Evolutionary conservation across 495 filamentous ascomycete species (phyloP).

Genomic region (Tuber brumale): DNA sequence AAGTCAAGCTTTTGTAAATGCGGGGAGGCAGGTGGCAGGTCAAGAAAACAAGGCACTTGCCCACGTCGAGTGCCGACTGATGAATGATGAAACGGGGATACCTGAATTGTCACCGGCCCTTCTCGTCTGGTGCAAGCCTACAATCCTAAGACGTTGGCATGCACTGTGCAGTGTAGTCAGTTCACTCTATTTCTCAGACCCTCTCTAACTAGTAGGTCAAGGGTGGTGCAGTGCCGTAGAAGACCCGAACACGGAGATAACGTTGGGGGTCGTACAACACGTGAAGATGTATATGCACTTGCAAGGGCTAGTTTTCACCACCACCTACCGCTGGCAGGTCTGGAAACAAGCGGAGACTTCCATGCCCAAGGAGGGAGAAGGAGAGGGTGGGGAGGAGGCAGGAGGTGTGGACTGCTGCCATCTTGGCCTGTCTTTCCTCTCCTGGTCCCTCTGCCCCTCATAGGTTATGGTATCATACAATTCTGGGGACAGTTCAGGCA

Average conservation of each 20-base stretch:
- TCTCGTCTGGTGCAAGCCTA: background rate
- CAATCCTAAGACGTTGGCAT: background rate
- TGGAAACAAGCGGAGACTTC: constrained; percentile 22
- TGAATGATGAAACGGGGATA: background rate
- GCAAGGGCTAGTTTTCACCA: constrained; percentile 1
- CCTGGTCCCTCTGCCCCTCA: constrained; percentile 25
- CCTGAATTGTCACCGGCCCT: background rate
- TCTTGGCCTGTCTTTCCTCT: constrained; percentile 21
- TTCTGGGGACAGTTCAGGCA: constrained; percentile 16
- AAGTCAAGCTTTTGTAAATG: constrained; percentile 10
- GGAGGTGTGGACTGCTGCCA: background rate
- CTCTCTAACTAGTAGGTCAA: background rate
- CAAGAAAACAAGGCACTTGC: constrained; percentile 7
- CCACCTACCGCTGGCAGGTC: constrained; percentile 23
- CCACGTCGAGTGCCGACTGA: background rate
- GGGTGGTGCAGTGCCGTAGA: background rate
- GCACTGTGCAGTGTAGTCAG: background rate
- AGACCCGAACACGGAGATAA: constrained; percentile 6
- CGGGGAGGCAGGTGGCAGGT: constrained; percentile 5
- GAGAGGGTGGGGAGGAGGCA: background rate
- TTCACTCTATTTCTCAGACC: background rate
- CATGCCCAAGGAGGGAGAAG: constrained; percentile 16
- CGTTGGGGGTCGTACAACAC: constrained; percentile 27
- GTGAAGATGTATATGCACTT: constrained; percentile 23
- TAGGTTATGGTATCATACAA: constrained; percentile 5